These are phyloP conservation scores for Claviceps sp. DNA, from an alignment of 2,329 filamentous ascomycete genomes.

Conservation along the genomic window DNA sequence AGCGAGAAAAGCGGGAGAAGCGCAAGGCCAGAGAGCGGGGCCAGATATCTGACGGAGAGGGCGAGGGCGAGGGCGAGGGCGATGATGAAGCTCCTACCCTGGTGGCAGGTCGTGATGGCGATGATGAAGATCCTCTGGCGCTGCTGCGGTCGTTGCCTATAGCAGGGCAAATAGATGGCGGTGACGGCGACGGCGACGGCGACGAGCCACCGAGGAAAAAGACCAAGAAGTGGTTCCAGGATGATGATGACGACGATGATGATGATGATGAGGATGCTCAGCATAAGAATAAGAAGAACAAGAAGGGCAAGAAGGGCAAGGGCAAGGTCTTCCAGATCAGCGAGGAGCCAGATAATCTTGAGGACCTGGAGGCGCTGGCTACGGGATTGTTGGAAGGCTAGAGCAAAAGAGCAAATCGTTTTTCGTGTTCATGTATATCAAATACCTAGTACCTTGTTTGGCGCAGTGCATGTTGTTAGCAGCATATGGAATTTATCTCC, in stretches of 20 bases:
- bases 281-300: conserved; percentile 11
- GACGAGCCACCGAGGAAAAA: conserved; percentile 40
- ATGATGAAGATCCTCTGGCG: conserved; percentile 36
- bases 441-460: neutral
- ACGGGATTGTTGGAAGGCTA: conserved; percentile 50
- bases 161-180: conserved; percentile 20
- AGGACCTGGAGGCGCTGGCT: conserved; percentile 67
- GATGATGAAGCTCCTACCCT: conserved; percentile 18
- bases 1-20: conserved; percentile 61
- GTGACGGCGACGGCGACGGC: conserved; percentile 29
- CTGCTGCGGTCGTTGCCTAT: conserved; percentile 45
- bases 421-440: neutral
- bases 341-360: conserved; percentile 62
- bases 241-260: conserved; percentile 51
- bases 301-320: conserved; percentile 25
- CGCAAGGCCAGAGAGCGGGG: conserved; percentile 49
- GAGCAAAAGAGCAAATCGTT: neutral
- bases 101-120: conserved; percentile 26
- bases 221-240: conserved; percentile 69
- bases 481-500: too few relatives aligned
- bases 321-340: conserved; percentile 46
- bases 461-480: too few relatives aligned
- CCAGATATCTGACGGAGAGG: conserved; percentile 16
- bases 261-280: neutral
- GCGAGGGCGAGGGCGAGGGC: too few relatives aligned